Conservation (phyloP, 768 basidiomycete genomes). For the Amanita pallidorosea region DNA sequence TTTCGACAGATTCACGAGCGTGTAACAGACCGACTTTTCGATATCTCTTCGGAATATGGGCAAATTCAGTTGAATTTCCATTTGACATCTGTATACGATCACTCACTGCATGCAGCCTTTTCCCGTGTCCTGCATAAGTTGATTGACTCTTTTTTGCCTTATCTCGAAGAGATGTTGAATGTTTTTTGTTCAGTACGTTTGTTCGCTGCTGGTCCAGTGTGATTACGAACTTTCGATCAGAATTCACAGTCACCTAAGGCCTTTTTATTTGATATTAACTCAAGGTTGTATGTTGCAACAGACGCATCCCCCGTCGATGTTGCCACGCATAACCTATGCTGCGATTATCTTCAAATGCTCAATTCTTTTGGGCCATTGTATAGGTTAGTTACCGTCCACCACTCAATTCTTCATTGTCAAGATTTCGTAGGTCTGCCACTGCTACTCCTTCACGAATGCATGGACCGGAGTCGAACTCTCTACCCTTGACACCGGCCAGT, state of each 20-base stretch:
- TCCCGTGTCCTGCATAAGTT: constrained; percentile 83
- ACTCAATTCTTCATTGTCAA: neutral
- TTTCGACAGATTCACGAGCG: constrained; percentile 87
- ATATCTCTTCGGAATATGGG: constrained; percentile 67
- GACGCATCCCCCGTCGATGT: constrained; percentile 88
- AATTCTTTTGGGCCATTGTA: constrained; percentile 82
- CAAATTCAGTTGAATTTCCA: constrained; percentile 78
- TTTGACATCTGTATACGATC: constrained; percentile 89
- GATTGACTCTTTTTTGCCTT: constrained; percentile 73
- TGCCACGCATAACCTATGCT: constrained; percentile 80
- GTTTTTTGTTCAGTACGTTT: constrained; percentile 64
- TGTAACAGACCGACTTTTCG: constrained; percentile 71
- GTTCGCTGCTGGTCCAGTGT: neutral
- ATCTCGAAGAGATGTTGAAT: constrained; percentile 81
- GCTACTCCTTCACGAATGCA: constrained; percentile 18
- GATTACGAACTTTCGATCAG: constrained; percentile 25
- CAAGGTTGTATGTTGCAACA: constrained; percentile 85
- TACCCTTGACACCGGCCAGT: constrained; percentile 12
- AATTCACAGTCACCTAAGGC: constrained; percentile 91
- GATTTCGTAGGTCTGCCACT: constrained; percentile 17
- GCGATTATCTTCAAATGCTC: constrained; percentile 83
- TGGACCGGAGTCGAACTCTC: constrained; percentile 14
- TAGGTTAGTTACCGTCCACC: constrained; percentile 35
- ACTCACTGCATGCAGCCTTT: constrained; percentile 86
- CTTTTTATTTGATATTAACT: constrained; percentile 81